Evolutionary conservation across 352 stramenopile species (phyloP).

Genomic region (Pythium chondricola): DNA sequence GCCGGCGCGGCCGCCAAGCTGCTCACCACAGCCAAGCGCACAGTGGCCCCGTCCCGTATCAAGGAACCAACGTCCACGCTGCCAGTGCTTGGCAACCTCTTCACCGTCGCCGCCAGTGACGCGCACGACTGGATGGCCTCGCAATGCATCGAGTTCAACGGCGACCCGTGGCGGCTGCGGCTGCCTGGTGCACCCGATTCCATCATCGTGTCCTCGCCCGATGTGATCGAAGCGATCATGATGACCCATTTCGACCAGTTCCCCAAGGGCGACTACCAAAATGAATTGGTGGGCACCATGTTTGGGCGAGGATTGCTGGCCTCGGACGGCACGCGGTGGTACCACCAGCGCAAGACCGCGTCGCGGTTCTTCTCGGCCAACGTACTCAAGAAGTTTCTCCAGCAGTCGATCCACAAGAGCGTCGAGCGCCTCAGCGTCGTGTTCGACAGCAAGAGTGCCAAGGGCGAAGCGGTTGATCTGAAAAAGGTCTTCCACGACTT

Average conservation of each 20-base stretch:
- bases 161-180: constrained; percentile 19
- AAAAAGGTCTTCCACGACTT: constrained; percentile 34
- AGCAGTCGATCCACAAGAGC: constrained; percentile 6
- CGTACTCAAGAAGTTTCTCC: constrained; percentile 17
- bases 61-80: constrained; percentile 10
- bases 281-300: constrained; percentile 13
- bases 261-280: constrained; percentile 16
- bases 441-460: background rate
- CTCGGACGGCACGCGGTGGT: constrained; percentile 21
- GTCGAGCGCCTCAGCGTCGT: background rate
- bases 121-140: constrained; percentile 37
- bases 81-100: constrained; percentile 34
- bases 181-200: constrained; percentile 7
- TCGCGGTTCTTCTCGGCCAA: constrained; percentile 23
- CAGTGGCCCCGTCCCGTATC: background rate
- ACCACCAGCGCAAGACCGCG: constrained; percentile 21
- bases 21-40: background rate
- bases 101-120: constrained; percentile 21
- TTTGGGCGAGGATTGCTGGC: constrained; percentile 17
- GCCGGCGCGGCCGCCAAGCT: background rate
- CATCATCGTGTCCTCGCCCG: constrained; percentile 15
- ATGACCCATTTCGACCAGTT: constrained; percentile 24
- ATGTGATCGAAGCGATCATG: constrained; percentile 24
- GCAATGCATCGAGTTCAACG: constrained; percentile 5
- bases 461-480: constrained; percentile 8